Evolutionary conservation across 495 filamentous ascomycete genomes (phyloP).

Genomic region (Aspergillus panamensis): DNA sequence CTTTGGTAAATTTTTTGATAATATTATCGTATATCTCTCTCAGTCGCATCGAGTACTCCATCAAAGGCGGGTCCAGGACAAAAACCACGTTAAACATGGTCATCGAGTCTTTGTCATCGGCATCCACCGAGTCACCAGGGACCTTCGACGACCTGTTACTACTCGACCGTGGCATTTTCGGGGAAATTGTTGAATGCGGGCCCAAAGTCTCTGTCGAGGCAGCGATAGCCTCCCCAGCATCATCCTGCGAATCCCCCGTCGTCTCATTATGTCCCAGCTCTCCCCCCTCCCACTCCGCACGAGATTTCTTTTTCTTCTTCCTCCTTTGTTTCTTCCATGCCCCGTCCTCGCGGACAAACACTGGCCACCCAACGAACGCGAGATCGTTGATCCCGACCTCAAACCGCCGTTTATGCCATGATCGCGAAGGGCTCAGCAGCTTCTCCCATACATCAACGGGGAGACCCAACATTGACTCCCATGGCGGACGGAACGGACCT

Average conservation of each 20-base stretch:
- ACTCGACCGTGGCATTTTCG: conserved; percentile 37
- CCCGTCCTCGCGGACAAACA: conserved; percentile 83
- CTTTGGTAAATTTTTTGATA: conserved; percentile 83
- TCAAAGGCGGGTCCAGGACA: conserved; percentile 72
- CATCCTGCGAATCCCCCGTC: conserved; percentile 36
- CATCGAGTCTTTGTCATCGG: conserved; percentile 63
- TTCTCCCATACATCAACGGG: conserved; percentile 76
- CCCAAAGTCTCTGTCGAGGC: conserved; percentile 37
- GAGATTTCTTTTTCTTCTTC: conserved; percentile 55
- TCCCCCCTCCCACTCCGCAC: conserved; percentile 38
- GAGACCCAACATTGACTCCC: conserved; percentile 76
- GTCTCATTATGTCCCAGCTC: conserved; percentile 42
- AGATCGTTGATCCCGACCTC: conserved; percentile 82
- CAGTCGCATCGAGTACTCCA: conserved; percentile 70
- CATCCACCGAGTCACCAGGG: conserved; percentile 40
- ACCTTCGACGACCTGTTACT: conserved; percentile 30
- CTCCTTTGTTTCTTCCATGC: conserved; percentile 72
- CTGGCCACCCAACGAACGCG: conserved; percentile 80
- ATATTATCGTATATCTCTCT: conserved; percentile 83
- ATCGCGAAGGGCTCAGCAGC: conserved; percentile 70
- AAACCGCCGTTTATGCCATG: conserved; percentile 84
- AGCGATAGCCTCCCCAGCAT: conserved; percentile 20
- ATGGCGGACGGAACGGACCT: conserved; percentile 52
- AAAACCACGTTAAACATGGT: conserved; percentile 98
- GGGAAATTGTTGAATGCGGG: conserved; percentile 26